Percentiles rank a stretch among this genome's conserved stretches.
phyloP scores from a whole-genome alignment of 2,329 filamentous ascomycete species.

The Dactylellina sp. region DNA sequence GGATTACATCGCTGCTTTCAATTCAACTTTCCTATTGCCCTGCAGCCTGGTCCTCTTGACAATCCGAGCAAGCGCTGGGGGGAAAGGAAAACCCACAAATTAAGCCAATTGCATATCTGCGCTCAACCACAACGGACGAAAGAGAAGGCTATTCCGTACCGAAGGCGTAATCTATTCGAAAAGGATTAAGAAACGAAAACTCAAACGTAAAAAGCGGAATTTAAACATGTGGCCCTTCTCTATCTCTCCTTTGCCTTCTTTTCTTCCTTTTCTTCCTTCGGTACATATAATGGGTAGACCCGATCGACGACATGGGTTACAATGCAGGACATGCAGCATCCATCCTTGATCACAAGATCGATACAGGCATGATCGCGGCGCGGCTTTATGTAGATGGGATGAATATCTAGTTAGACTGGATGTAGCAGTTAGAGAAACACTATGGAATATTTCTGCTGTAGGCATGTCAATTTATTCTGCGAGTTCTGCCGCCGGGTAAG shows the following conservation, averaged over 20 bases:
- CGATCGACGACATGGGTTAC: slow-evolving; percentile 42
- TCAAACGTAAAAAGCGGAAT: not conserved
- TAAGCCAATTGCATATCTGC: not conserved
- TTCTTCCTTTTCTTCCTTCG: slow-evolving; percentile 10
- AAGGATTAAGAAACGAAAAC: slow-evolving; percentile 1
- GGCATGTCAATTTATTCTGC: slow-evolving; percentile 18
- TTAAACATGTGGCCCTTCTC: slow-evolving; percentile 39
- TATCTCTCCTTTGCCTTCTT: too few species aligned
- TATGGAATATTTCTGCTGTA: slow-evolving; percentile 12
- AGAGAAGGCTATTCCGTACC: slow-evolving; percentile 29
- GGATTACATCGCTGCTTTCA: slow-evolving; percentile 37
- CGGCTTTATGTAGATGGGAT: slow-evolving; percentile 17
- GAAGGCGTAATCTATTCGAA: slow-evolving; percentile 36
- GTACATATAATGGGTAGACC: slow-evolving; percentile 43
- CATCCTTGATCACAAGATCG: slow-evolving; percentile 5
- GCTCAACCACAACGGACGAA: slow-evolving; percentile 8
- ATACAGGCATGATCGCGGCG: slow-evolving; percentile 35
- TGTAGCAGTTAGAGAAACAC: slow-evolving; percentile 21
- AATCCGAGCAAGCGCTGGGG: slow-evolving; percentile 32
- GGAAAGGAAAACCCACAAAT: not conserved
- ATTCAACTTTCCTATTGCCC: slow-evolving; percentile 12
- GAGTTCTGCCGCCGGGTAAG: slow-evolving; percentile 56
- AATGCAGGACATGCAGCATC: slow-evolving; percentile 3
- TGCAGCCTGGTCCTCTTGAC: slow-evolving; percentile 25
- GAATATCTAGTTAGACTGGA: slow-evolving; percentile 23